phyloP scores from a whole-genome alignment of 2,329 filamentous ascomycete species.

The Trichoderma afroharzianum region DNA sequence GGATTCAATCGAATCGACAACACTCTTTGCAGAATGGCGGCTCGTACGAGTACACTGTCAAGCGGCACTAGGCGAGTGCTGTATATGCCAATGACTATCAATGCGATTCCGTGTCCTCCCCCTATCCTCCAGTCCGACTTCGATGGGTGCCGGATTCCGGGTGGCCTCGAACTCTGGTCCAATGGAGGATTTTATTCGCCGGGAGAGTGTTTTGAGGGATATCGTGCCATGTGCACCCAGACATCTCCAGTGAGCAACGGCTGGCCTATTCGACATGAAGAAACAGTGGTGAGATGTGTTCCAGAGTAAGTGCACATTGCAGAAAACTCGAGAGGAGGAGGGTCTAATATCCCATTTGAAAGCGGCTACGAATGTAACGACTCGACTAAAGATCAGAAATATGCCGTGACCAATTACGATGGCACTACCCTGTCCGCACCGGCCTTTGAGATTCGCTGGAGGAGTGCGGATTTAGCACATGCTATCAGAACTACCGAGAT shows the following conservation, averaged over 20 bases:
- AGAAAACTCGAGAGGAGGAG: too few species aligned
- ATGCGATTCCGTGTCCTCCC: slow-evolving; percentile 22
- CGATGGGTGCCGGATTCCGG: slow-evolving; percentile 23
- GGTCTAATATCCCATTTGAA: neutral
- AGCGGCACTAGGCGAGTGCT: slow-evolving; percentile 19
- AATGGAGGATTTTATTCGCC: slow-evolving; percentile 30
- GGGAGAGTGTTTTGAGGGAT: slow-evolving; percentile 29
- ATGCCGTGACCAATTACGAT: slow-evolving; percentile 22
- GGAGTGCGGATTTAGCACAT: slow-evolving; percentile 21
- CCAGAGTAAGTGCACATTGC: slow-evolving; percentile 21
- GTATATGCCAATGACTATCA: slow-evolving; percentile 25
- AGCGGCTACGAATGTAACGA: slow-evolving; percentile 26
- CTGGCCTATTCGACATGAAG: slow-evolving; percentile 24
- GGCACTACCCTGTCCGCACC: slow-evolving; percentile 26
- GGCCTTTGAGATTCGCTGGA: slow-evolving; percentile 31
- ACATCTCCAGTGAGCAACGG: slow-evolving; percentile 18
- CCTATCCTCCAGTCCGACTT: slow-evolving; percentile 24
- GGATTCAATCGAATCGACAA: neutral
- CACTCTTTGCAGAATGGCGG: slow-evolving; percentile 9
- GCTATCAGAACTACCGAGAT: neutral
- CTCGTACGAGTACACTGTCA: slow-evolving; percentile 10
- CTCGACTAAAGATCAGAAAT: slow-evolving; percentile 22
- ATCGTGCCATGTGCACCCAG: slow-evolving; percentile 27
- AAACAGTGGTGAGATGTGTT: slow-evolving; percentile 29
- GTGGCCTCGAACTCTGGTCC: slow-evolving; percentile 25